Conservation (phyloP, 257 asterid genomes). For the Penstemon davidsonii region DNA sequence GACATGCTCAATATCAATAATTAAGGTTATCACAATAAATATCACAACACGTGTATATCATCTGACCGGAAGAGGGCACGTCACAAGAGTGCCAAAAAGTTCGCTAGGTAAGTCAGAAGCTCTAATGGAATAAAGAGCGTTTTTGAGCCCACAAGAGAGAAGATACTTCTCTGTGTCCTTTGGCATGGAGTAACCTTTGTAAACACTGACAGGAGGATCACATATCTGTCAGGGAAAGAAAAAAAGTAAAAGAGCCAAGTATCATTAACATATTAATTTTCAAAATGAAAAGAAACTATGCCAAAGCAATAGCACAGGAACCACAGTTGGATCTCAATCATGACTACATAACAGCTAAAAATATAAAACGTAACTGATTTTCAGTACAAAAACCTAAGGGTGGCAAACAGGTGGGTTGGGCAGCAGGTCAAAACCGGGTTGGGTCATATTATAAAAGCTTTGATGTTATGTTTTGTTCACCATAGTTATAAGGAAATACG, state of each 20-base stretch:
- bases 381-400: too few species aligned
- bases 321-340: neutral
- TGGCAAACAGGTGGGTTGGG: too few species aligned
- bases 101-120: conserved; percentile 76
- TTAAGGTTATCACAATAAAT: neutral
- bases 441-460: too few species aligned
- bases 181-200: conserved; percentile 76
- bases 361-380: too few species aligned
- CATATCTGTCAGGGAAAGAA: conserved; percentile 55
- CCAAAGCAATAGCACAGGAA: neutral
- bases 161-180: conserved; percentile 89
- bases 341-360: too few species aligned
- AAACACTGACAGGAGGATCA: conserved; percentile 94
- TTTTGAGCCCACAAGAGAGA: conserved; percentile 76
- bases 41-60: conserved; percentile 7
- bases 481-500: too few species aligned
- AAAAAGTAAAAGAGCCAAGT: too few species aligned
- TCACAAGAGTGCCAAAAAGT: conserved; percentile 74
- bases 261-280: conserved; percentile 12
- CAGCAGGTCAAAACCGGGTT: too few species aligned
- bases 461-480: too few species aligned
- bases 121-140: conserved; percentile 81
- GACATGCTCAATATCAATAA: conserved; percentile 1
- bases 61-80: conserved; percentile 76
- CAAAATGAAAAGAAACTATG: neutral